These are phyloP conservation scores for Phytophthora foliorum DNA, from an alignment of 352 stramenopile species.

Conservation along the genomic window DNA sequence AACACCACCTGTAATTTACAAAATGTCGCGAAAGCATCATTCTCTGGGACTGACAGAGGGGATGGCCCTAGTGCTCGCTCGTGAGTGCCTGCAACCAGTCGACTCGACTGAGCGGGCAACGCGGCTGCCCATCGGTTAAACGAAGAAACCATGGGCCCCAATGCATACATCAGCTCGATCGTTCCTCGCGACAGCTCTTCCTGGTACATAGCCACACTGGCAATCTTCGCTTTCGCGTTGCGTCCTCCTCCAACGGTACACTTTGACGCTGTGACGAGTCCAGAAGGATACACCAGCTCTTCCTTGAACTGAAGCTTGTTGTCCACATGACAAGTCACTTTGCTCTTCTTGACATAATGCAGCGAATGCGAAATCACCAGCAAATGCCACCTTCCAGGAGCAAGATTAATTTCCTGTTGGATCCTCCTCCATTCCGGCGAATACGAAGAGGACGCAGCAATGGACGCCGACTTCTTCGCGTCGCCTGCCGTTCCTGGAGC, in stretches of 20 bases:
- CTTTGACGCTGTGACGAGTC: conserved; percentile 79
- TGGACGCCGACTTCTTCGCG: conserved; percentile 38
- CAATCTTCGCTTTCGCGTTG: conserved; percentile 51
- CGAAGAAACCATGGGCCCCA: conserved; percentile 67
- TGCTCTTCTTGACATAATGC: conserved; percentile 90
- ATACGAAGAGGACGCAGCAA: conserved; percentile 40
- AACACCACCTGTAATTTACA: conserved; percentile 81
- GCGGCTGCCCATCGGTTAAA: conserved; percentile 65
- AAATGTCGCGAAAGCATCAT: conserved; percentile 48
- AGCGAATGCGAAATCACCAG: conserved; percentile 80
- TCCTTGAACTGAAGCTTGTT: conserved; percentile 69
- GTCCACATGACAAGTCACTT: conserved; percentile 81
- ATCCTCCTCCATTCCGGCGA: conserved; percentile 71
- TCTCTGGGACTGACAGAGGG: conserved; percentile 50
- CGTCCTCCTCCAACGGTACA: conserved; percentile 70
- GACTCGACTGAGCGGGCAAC: conserved; percentile 32
- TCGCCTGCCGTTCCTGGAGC: conserved; percentile 39
- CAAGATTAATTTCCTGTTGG: conserved; percentile 50
- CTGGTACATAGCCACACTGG: conserved; percentile 85
- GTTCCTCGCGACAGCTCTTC: conserved; percentile 68
- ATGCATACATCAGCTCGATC: conserved; percentile 65
- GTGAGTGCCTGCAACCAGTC: conserved; percentile 60
- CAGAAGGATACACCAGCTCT: conserved; percentile 82
- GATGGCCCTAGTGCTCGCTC: conserved; percentile 55
- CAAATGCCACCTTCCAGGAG: conserved; percentile 70